These are phyloP conservation scores for Lactifluus hygrophoroides DNA, from an alignment of 768 basidiomycete genomes.

Conservation along the genomic window DNA sequence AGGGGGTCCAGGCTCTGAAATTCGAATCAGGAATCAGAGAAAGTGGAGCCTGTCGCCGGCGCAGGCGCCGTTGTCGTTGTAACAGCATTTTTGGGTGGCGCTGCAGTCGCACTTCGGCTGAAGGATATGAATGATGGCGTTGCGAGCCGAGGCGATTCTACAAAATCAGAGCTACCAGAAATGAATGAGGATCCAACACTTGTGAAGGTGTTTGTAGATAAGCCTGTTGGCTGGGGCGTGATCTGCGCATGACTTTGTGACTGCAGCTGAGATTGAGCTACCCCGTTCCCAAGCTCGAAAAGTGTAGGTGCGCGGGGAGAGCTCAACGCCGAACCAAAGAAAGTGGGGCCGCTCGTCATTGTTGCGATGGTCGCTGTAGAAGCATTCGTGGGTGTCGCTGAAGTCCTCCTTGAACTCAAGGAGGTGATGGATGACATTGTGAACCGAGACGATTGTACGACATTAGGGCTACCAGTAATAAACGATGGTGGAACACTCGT, in stretches of 20 bases:
- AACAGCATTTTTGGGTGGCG: conserved; percentile 8
- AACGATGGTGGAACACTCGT: conserved; percentile 71
- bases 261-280: conserved; percentile 17
- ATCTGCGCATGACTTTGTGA: conserved; percentile 2
- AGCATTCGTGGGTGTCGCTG: conserved; percentile 4
- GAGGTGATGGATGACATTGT: conserved; percentile 20
- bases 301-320: conserved; percentile 70
- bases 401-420: background rate
- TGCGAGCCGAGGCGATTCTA: conserved; percentile 8
- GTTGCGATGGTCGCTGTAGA: conserved; percentile 31
- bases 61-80: conserved; percentile 29
- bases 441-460: conserved; percentile 9
- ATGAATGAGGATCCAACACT: conserved; percentile 70
- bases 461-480: conserved; percentile 33
- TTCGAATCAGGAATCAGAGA: conserved; percentile 33
- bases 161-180: conserved; percentile 31
- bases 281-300: conserved; percentile 55
- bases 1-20: conserved; percentile 13
- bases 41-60: conserved; percentile 28
- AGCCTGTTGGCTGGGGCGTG: conserved; percentile 20
- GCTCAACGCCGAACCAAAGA: conserved; percentile 41
- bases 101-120: background rate
- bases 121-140: conserved; percentile 20
- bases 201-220: conserved; percentile 37
- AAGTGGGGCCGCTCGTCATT: conserved; percentile 35